Evolutionary conservation across 2,329 filamentous ascomycete genomes (phyloP).

Genomic region (Verticillium klebahnii): DNA sequence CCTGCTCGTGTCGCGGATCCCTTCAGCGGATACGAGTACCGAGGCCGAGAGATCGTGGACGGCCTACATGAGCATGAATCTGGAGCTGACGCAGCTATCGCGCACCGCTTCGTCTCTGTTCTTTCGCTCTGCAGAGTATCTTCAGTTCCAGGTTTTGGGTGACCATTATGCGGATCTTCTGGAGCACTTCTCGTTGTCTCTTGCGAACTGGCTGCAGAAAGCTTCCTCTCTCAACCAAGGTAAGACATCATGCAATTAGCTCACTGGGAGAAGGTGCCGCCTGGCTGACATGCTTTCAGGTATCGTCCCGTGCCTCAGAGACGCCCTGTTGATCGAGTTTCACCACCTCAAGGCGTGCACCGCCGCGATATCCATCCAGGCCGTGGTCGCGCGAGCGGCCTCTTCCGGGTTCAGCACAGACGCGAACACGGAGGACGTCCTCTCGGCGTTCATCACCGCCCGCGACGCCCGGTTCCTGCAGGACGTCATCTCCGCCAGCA

Average conservation of each 20-base stretch:
- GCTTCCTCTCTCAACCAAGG: not conserved
- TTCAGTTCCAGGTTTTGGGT: conserved; percentile 12
- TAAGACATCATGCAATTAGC: not conserved
- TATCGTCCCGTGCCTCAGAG: conserved; percentile 5
- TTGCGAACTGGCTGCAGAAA: conserved; percentile 12
- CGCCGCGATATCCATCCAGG: conserved; percentile 15
- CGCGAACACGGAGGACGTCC: conserved; percentile 5
- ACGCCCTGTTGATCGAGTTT: conserved; percentile 13
- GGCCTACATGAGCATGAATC: conserved; percentile 14
- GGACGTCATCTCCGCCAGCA: conserved; percentile 15
- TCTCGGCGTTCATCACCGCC: conserved; percentile 11
- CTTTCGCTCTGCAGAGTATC: conserved; percentile 14
- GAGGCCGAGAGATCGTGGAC: conserved; percentile 1
- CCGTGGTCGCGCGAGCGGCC: conserved; percentile 13
- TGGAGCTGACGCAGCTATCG: conserved; percentile 13
- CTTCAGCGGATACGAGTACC: not conserved
- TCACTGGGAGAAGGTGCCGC: not conserved
- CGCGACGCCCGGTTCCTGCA: conserved; percentile 15
- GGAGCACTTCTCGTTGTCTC: conserved; percentile 12
- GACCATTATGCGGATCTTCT: conserved; percentile 14
- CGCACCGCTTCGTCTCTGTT: conserved; percentile 16
- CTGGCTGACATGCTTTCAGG: not conserved
- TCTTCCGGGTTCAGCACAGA: conserved; percentile 4
- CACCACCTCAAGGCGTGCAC: conserved; percentile 16
- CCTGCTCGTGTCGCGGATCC: not conserved